Evolutionary conservation across 2,329 filamentous ascomycete genomes (phyloP), one percentile per base, ranked within the genome.

Genomic region (Talaromyces funiculosus): DNA sequence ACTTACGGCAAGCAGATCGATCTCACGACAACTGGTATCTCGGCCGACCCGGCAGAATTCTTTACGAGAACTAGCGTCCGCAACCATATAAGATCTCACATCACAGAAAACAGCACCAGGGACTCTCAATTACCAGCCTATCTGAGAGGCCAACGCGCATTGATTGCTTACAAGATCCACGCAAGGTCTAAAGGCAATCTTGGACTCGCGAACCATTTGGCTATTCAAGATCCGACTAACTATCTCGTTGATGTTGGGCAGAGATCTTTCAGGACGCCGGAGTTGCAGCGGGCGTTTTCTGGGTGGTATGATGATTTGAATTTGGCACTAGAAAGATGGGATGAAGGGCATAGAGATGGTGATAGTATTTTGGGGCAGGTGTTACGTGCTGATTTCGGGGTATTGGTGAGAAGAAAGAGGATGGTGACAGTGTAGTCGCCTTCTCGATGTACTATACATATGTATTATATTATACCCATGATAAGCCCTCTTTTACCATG

Each of bases 181-280:
- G 65, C 75, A 69, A 64, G 73, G 64, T 12, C 73, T 5, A 69
- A 64, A 43, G 62, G 67, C n/a, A 75, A 75, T 47, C 16, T 49
- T 0, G 57, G 61, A 18, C 61, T 62, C 16, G 67, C 68, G 4
- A 65, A 76, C 59, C 71, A 82, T 54, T 73, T 86, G 54, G 82
- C 75, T 61, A 73, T 87, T 14, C 83, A 85, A 69, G 84, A 87
- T 65, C 85, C 85, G 0, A 81, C 82, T 7, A 78, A 86, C 66
- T 76, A 78, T 20, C 75, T 76, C 66, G 85, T 85, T 67, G 82
- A 87, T 66, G 75, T 86, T 0, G 84, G 84, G 35, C 71, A 73
- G 45, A 77, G 77, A 57, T 77, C 73, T 47, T 72, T 76, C 58
- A 75, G 75, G 14, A 81, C 83, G 62, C 77, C 77, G 61, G 79